A percentile compares a stretch with the other conserved stretches of the same genome.
Evolutionary conservation across 1,284 basidiomycete species (phyloP).

Genomic region (Hypsizygus ulmarius): DNA sequence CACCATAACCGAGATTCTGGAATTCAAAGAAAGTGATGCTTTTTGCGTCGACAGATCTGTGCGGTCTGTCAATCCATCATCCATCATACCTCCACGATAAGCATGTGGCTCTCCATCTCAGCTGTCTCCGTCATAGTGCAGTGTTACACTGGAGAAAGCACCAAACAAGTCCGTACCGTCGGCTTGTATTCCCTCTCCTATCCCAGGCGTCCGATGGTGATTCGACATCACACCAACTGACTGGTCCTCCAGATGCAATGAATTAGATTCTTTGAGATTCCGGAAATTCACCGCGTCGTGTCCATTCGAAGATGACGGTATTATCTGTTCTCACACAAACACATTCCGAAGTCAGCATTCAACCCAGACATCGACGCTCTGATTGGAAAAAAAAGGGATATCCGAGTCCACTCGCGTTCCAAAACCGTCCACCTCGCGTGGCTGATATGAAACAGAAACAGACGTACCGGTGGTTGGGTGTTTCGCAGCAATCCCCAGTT

Average conservation of each 20-base stretch:
- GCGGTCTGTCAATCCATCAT: conserved; percentile 1
- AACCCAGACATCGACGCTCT: neutral
- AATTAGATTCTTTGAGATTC: conserved; percentile 85
- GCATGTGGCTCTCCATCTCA: conserved; percentile 18
- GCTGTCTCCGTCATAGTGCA: conserved; percentile 77
- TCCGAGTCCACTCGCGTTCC: conserved; percentile 9
- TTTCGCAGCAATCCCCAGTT: conserved; percentile 97
- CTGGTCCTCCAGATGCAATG: conserved; percentile 82
- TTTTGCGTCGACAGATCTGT: conserved; percentile 10
- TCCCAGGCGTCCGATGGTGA: conserved; percentile 17
- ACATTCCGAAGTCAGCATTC: conserved; percentile 14
- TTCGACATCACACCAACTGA: conserved; percentile 27
- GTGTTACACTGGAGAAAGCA: conserved; percentile 84
- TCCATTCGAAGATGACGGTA: conserved; percentile 81
- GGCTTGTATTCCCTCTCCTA: conserved; percentile 15
- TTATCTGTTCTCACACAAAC: conserved; percentile 53
- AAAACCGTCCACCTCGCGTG: conserved; percentile 10
- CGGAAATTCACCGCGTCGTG: conserved; percentile 90
- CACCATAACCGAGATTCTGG: neutral
- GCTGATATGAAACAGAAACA: conserved; percentile 11
- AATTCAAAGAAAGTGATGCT: neutral
- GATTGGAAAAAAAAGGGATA: conserved; percentile 11
- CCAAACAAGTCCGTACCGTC: conserved; percentile 72
- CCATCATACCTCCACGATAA: neutral
- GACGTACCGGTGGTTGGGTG: conserved; percentile 85